Evolutionary conservation across 2,329 filamentous ascomycete species (phyloP).

Genomic region (Xylaria sp.): DNA sequence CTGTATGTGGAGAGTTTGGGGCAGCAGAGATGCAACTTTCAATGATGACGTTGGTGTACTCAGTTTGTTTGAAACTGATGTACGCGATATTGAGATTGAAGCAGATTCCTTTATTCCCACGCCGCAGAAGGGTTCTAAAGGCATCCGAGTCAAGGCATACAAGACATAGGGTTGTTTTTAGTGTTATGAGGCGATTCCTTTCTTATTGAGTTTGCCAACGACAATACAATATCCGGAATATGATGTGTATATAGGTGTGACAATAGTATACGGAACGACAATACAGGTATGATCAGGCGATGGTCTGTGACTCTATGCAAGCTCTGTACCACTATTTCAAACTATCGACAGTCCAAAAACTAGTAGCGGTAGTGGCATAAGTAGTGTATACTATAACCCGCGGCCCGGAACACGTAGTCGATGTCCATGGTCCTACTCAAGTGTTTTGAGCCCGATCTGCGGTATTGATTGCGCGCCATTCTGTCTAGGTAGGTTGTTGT

Average conservation of each 20-base stretch:
- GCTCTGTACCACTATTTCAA: not conserved
- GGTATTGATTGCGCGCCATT: not conserved
- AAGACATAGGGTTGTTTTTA: not conserved
- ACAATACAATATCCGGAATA: not conserved
- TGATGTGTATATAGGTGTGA: not conserved
- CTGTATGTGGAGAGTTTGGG: constrained; percentile 24
- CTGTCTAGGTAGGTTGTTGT: not conserved
- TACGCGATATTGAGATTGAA: constrained; percentile 23
- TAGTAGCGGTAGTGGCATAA: not conserved
- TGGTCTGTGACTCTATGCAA: not conserved
- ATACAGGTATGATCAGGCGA: not conserved
- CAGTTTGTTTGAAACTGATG: constrained; percentile 19
- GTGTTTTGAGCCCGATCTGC: not conserved
- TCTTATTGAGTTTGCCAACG: not conserved
- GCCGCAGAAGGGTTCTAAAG: constrained; percentile 23
- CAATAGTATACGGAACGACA: not conserved
- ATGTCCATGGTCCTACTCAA: not conserved
- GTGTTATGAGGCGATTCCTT: not conserved
- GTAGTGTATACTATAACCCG: not conserved
- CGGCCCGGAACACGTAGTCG: not conserved
- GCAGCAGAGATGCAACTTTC: constrained; percentile 6
- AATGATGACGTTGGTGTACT: constrained; percentile 19
- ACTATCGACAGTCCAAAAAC: not conserved
- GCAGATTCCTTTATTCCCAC: constrained; percentile 25
- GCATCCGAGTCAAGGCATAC: constrained; percentile 21